Base-by-base conservation (phyloP, 140 eudicot species). In the Anethum foeniculum region DNA sequence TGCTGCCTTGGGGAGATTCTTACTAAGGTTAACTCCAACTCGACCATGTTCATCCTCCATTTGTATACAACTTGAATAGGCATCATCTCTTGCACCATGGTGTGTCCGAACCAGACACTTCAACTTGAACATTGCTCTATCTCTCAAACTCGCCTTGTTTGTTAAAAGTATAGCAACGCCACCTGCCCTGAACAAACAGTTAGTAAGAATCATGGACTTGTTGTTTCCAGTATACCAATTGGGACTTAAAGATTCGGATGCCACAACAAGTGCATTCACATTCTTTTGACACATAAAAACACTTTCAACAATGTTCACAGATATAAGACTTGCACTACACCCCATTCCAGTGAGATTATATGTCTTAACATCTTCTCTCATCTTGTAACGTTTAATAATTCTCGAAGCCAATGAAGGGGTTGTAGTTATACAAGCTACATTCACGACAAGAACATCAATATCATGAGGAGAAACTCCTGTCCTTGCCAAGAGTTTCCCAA, bases 261-360 rank as follows among this genome's bases (percentile, higher is more conserved):
- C 46, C 46, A 69, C 75, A 15, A 69, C 75, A 69, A 69, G 75
- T 14, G 75, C 75, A 34, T 69, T 69, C 13, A 69, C 75, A 36
- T 69, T 69, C 2, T 69, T 34, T 15, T 34, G 75, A 30, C 44
- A 30, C 46, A 15, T 69, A 5, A 69, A 69, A 6, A 69, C 7
- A 34, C 5, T 32, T 19, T 69, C n/a, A 32, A 34, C 75, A 36
- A 69, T 32, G 46, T 69, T 36, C 34, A 69, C 46, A 32, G 75
- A 32, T 6, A 69, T 19, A 30, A 69, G 46, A 13, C 75, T 69
- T 69, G 75, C 75, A 34, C 75, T 69, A 34, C 75, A 69, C 16
- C 46, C 75, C 75, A 69, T 69, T 34, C 75, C 75, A 36, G 46
- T 14, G 75, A 69, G 75, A 36, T 69, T 69, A 19, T 5, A 69